phyloP scores from a whole-genome alignment of 345 rosid genomes.

The Lagerstroemia speciosa region DNA sequence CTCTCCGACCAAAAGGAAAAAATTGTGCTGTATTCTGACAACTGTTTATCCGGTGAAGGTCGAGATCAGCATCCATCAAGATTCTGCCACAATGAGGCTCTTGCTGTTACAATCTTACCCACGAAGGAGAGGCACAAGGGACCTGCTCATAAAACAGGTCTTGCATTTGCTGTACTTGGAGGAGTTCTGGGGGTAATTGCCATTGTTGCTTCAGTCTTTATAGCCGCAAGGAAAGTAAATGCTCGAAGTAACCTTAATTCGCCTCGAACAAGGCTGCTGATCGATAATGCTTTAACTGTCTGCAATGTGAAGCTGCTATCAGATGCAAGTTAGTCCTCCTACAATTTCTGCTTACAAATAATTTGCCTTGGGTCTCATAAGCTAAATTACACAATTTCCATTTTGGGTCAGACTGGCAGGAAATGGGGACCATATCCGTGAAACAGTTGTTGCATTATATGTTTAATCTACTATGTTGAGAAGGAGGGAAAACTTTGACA shows the following conservation, averaged over 20 bases:
- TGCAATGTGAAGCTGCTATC: conserved; percentile 47
- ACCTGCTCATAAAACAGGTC: conserved; percentile 14
- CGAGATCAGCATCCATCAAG: conserved; percentile 35
- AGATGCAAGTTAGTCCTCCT: conserved; percentile 47
- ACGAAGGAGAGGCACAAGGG: conserved; percentile 15
- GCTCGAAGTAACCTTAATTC: conserved; percentile 4
- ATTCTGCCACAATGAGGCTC: conserved; percentile 47
- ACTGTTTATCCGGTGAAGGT: conserved; percentile 36
- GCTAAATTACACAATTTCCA: no score
- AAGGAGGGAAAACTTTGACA: background rate
- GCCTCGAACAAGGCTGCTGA: conserved; percentile 20
- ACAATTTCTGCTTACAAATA: background rate
- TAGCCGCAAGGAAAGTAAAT: conserved; percentile 20
- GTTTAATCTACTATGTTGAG: background rate
- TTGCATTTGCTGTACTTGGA: conserved; percentile 38
- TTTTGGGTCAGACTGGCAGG: background rate
- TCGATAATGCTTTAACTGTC: conserved; percentile 21
- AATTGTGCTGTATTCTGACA: conserved; percentile 23
- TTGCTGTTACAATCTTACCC: conserved; percentile 46
- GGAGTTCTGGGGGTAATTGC: conserved; percentile 31
- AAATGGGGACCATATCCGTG: background rate
- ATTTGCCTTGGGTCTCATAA: background rate
- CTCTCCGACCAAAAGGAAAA: conserved; percentile 8
- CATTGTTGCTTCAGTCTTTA: conserved; percentile 19
- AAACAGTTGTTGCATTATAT: no score